Base-by-base conservation (phyloP, 495 filamentous ascomycete species). In the Annulohypoxylon bovei region DNA sequence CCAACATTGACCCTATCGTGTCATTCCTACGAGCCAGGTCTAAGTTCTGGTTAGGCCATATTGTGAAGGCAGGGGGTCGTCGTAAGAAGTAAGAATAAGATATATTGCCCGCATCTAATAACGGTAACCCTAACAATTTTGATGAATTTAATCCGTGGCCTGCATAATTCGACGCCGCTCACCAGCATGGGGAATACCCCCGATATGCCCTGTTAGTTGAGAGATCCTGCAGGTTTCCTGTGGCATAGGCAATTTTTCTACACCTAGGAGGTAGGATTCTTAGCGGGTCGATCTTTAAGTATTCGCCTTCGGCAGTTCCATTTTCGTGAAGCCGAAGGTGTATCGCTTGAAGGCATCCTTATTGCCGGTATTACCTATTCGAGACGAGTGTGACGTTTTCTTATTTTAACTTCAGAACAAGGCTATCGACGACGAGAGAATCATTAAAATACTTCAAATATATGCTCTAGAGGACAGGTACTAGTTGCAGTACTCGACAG, bases 1-100 rank as follows among this genome's bases (percentile, higher is more conserved):
- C 44, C 25, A 59, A 59, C 14, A n/a, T 53, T 59, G 16, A 54
- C 63, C 54, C 42, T 66, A 66, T 66, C 63, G 42, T 8, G 20
- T 27, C 32, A 23, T 30, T 22, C 52, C 53, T 33, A n/a, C 32
- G 23, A 22, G 37, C 22, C 16, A 59, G 33, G 39, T 42, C n/a
- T 42, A 2, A 6, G 8, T 7, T n/a, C 22, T 33, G 47, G 42
- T 11, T 44, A 22, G 14, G 22, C 9, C 12, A 32, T 44, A 64
- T 55, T 30, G 40, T 16, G 42, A 57, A 28, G 27, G 8, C 22
- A 56, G 14, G 62, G 42, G 49, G 16, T 18, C 37, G 3, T 39
- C 28, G 11, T 33, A 22, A 44, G 37, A 54, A 37, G n/a, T 37
- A 16, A 56, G 22, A 23, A 35, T 35, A 55, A 22, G 50, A 47